These are phyloP conservation scores for Dictyostelium purpureum DNA, from an alignment of 78 protist species.

Conservation along the genomic window DNA sequence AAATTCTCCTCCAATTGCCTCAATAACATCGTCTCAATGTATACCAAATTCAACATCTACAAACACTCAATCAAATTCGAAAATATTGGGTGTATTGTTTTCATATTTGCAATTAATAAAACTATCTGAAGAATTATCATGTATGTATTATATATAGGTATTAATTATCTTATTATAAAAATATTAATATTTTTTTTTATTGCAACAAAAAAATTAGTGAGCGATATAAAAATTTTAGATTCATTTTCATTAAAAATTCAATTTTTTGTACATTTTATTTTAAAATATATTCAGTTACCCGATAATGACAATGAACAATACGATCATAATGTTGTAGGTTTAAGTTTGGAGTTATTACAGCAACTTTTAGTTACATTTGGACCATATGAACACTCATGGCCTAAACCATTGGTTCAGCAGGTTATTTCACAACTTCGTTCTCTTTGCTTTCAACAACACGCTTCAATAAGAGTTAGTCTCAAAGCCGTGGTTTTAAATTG, in stretches of 20 bases:
- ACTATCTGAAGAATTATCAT: conserved; percentile 24
- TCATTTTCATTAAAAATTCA: conserved; percentile 8
- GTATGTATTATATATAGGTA: not conserved
- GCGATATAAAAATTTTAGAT: conserved; percentile 33
- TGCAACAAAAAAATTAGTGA: not conserved
- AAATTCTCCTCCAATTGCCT: not conserved
- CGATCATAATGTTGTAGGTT: conserved; percentile 81
- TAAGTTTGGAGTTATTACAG: conserved; percentile 55
- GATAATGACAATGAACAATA: conserved; percentile 8
- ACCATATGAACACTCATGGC: conserved; percentile 53
- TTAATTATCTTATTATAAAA: not conserved
- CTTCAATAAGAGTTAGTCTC: conserved; percentile 39
- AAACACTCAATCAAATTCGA: not conserved
- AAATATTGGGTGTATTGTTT: conserved; percentile 43
- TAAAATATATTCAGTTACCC: conserved; percentile 36
- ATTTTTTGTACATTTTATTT: conserved; percentile 50
- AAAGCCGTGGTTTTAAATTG: conserved; percentile 58
- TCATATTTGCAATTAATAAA: conserved; percentile 59
- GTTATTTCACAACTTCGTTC: conserved; percentile 11
- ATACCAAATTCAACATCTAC: not conserved
- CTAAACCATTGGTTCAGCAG: conserved; percentile 21
- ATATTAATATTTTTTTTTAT: not conserved
- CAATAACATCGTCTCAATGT: not conserved
- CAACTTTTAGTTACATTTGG: conserved; percentile 48
- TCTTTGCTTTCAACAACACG: not conserved